These are phyloP conservation scores for Dryas drummondii DNA, from an alignment of 306 rosid species.

Conservation along the genomic window DNA sequence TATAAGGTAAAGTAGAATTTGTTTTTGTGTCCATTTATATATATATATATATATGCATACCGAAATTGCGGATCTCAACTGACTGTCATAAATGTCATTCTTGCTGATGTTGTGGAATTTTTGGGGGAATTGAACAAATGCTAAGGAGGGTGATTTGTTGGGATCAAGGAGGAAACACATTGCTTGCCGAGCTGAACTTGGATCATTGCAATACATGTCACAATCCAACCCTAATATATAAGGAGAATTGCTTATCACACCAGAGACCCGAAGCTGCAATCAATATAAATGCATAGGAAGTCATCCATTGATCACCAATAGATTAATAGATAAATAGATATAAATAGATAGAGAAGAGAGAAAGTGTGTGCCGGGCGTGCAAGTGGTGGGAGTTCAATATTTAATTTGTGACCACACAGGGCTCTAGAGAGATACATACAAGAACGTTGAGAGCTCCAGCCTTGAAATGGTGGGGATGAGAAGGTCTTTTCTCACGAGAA, in stretches of 20 bases:
- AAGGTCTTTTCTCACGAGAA: slow-evolving; percentile 52
- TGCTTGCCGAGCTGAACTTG: slow-evolving; percentile 60
- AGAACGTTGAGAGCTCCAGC: slow-evolving; percentile 76
- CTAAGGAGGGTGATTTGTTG: slow-evolving; percentile 32
- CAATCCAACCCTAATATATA: slow-evolving; percentile 65
- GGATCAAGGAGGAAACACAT: slow-evolving; percentile 78
- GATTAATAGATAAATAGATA: no score
- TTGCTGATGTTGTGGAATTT: slow-evolving; percentile 47
- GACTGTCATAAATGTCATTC: slow-evolving; percentile 65
- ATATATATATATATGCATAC: slow-evolving; percentile 24
- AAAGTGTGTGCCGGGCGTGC: no score
- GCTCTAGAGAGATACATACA: slow-evolving; percentile 24
- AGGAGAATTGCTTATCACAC: slow-evolving; percentile 67
- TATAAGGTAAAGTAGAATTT: not conserved
- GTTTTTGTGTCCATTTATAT: not conserved
- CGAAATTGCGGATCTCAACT: slow-evolving; percentile 33
- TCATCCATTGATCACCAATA: no score
- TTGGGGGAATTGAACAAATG: slow-evolving; percentile 75
- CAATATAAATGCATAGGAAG: no score
- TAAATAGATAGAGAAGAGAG: no score
- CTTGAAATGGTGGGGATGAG: slow-evolving; percentile 61
- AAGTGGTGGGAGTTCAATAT: no score
- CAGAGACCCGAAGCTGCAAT: slow-evolving; percentile 61
- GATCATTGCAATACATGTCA: slow-evolving; percentile 76
- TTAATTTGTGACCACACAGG: no score